Evolutionary conservation across 306 rosid species (phyloP).

Genomic region (Lagenaria siceraria): DNA sequence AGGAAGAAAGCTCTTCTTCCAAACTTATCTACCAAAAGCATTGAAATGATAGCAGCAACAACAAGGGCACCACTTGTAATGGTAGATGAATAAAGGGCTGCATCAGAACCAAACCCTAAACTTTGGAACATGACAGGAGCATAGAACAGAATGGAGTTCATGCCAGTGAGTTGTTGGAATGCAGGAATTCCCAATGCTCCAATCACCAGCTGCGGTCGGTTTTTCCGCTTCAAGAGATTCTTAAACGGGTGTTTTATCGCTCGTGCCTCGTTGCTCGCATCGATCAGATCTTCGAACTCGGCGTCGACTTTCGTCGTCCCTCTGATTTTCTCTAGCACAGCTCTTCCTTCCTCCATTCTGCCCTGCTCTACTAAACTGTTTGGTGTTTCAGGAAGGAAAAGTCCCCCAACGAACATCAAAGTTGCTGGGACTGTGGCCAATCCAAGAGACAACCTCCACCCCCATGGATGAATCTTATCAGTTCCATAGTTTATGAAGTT

Average conservation of each 20-base stretch:
- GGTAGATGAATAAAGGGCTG: constrained; percentile 67
- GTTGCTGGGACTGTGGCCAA: constrained; percentile 67
- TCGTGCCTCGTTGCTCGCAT: constrained; percentile 66
- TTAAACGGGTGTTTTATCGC: constrained; percentile 49
- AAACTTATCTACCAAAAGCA: constrained; percentile 68
- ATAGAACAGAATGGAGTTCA: constrained; percentile 89
- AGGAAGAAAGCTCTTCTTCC: constrained; percentile 88
- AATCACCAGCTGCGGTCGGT: constrained; percentile 81
- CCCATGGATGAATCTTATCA: constrained; percentile 60
- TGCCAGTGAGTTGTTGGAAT: constrained; percentile 94
- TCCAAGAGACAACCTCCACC: constrained; percentile 85
- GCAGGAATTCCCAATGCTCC: constrained; percentile 94
- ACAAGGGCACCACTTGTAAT: constrained; percentile 78
- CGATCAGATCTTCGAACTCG: constrained; percentile 71
- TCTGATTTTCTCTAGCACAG: constrained; percentile 62
- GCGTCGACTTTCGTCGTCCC: constrained; percentile 82
- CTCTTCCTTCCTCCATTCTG: constrained; percentile 50
- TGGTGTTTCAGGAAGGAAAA: constrained; percentile 79
- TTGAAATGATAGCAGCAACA: constrained; percentile 69
- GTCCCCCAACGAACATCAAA: constrained; percentile 73
- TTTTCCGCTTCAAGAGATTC: constrained; percentile 53
- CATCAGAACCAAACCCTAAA: constrained; percentile 73
- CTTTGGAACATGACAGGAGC: constrained; percentile 97
- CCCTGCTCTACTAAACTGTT: constrained; percentile 88
- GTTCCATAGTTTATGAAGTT: constrained; percentile 57